Base-by-base conservation (phyloP, 2,329 filamentous ascomycete genomes). In the Talaromyces sp. region DNA sequence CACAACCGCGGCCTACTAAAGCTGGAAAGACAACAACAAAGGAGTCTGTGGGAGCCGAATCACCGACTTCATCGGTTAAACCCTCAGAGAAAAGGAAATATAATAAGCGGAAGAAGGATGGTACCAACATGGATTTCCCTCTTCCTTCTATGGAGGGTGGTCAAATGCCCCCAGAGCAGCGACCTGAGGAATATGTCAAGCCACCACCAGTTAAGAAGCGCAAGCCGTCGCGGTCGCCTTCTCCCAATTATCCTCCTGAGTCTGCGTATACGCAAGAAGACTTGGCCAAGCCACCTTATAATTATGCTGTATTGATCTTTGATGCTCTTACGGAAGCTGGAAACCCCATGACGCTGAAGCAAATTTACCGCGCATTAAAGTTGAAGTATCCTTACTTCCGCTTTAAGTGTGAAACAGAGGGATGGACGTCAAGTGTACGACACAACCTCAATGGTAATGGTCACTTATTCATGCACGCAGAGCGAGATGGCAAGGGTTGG, bases 381-480 rank as follows among this genome's bases (percentile, higher is more conserved):
- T 75, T 82, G 60, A 83, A 83, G 57, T 86, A 84, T 62, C 84
- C 84, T 1, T 86, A 82, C 63, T 79, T 79, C 63, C 76, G 76
- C 63, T 86, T 83, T 74, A 84, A 83, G 63, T 85, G 85, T 65
- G 82, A 80, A 49, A 86, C 84, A 1, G 80, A 80, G 58, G 85
- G 85, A 13, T 87, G 85, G 85, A 84, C 86, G 55, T 86, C 83
- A 30, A 86, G 83, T 73, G 84, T 87, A 33, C 80, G 85, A 30
- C 85, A 87, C 66, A 87, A 87, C 53, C 73, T 87, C 41, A 78
- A 69, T 72, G 82, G 64, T 72, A 86, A 74, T 74, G 82, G 69
- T 65, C 82, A 71, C 74, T 78, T 70, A 43, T 86, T 86, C 63
- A 78, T 81, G 65, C 84, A 85, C 61, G 82, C 81, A 14, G 82